Percentiles rank a stretch among this genome's conserved stretches.
Evolutionary conservation across 2,329 filamentous ascomycete genomes (phyloP).

Genomic region (Fusarium hostae): DNA sequence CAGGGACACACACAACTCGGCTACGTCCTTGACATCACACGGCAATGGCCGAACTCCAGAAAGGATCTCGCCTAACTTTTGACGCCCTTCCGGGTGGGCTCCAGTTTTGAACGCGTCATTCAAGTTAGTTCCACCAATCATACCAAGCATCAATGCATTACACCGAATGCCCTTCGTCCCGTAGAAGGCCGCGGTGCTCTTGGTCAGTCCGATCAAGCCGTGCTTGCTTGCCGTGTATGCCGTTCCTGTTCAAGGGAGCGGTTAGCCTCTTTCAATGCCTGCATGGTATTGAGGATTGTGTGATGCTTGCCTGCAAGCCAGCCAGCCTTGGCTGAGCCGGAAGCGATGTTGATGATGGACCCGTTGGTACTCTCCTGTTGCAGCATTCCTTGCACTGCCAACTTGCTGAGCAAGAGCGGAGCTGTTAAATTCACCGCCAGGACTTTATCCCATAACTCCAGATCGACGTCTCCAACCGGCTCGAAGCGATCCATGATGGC

Average conservation of each 20-base stretch:
- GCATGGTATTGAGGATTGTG: too few relatives aligned
- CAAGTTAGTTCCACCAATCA: neutral
- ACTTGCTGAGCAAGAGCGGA: neutral
- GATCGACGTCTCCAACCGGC: neutral
- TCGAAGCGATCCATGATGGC: neutral
- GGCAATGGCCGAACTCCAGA: neutral
- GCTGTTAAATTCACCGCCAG: neutral
- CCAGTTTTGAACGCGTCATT: neutral
- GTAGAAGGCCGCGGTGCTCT: neutral
- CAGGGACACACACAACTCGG: neutral
- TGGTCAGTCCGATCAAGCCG: neutral
- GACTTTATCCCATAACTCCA: neutral
- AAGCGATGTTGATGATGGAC: neutral
- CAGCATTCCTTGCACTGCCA: neutral
- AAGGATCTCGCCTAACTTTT: neutral
- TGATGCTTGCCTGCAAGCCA: neutral
- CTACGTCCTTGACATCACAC: neutral
- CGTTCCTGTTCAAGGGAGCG: neutral
- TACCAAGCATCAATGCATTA: neutral
- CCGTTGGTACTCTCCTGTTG: neutral
- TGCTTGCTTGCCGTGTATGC: neutral
- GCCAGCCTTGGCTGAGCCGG: neutral
- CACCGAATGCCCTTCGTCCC: neutral
- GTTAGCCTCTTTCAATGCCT: neutral
- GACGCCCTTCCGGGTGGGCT: neutral